Base-by-base conservation (phyloP, 1,139 yeast genomes). In the Scheffersomyces parashehatae region DNA sequence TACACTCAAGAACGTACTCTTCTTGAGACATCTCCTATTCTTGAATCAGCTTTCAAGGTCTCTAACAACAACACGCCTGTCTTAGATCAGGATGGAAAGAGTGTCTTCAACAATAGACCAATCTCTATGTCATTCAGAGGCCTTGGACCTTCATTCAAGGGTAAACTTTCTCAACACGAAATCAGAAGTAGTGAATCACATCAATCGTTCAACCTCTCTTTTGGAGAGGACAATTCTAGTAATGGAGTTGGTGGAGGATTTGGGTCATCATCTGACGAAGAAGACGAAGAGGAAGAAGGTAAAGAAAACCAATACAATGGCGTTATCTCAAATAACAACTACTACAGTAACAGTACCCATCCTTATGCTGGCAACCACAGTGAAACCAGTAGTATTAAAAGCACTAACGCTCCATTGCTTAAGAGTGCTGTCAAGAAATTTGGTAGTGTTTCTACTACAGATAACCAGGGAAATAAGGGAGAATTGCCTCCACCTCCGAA, bases 71-170 rank as follows among this genome's bases (percentile, higher is more conserved):
- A 45, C 39, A 35, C 49, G 5, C 54, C 51, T 10, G 37, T 35
- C 29, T 29, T 45, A n/a, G 40, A 44, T 28, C 49, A 46, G 11
- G 39, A 53, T 28, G 58, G 58, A 2, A 52, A 41, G 24, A 43
- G 45, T 20, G 41, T 44, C 7, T 45, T 44, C 40, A 59, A 58
- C 28, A 58, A 62, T 38, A 68, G 88, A 48, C 88, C 88, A 11
- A 68, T 82, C 5, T 82, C 88, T 2, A 78, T 82, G 85, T 82
- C 89, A 0, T 83, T 82, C 62, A 76, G 77, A 51, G 89, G 89
- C 0, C 62, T 83, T 45, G 74, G 68, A 44, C 85, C 82, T 0
- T 69, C 80, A 1, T 78, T 81, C 52, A 73, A 66, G 8, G 65
- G 70, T 14, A 65, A 69, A 40, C 46, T 70, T 15, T 58, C 61